A percentile compares a stretch with the other conserved stretches of the same genome.
These are phyloP conservation scores for Cordyceps farinosa DNA, from an alignment of 2,329 filamentous ascomycete species.

Conservation along the genomic window DNA sequence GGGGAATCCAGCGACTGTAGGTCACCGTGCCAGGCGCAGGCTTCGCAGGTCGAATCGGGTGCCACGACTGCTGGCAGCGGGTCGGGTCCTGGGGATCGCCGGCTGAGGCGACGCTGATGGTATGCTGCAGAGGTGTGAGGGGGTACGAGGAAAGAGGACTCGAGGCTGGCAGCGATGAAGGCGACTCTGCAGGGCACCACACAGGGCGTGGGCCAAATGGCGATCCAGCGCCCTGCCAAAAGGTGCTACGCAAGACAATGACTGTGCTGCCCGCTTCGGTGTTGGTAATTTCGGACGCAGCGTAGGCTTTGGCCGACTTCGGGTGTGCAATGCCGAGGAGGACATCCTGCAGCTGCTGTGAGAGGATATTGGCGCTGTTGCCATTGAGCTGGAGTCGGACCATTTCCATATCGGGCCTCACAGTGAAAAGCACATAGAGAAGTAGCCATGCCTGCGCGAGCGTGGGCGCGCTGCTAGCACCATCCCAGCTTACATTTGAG, in stretches of 20 bases:
- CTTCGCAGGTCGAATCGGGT: conserved; percentile 69
- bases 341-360: conserved; percentile 43
- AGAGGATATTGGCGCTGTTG: conserved; percentile 31
- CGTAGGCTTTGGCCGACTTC: conserved; percentile 27
- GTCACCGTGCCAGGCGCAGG: conserved; percentile 65
- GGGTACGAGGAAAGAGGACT: conserved; percentile 44
- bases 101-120: conserved; percentile 36
- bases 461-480: conserved; percentile 34
- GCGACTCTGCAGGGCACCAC: conserved; percentile 52
- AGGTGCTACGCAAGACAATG: conserved; percentile 51
- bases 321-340: conserved; percentile 50
- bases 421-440: conserved; percentile 49
- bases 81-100: conserved; percentile 40
- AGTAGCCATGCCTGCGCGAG: conserved; percentile 52
- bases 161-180: conserved; percentile 33
- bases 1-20: conserved; percentile 76
- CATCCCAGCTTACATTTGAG: conserved; percentile 44
- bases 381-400: conserved; percentile 47
- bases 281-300: conserved; percentile 22
- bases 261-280: conserved; percentile 32
- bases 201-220: conserved; percentile 62
- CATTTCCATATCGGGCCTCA: conserved; percentile 46
- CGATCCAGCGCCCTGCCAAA: conserved; percentile 69
- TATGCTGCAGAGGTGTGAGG: conserved; percentile 47
- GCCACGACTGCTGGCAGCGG: conserved; percentile 53